Evolutionary conservation across 1,284 basidiomycete species (phyloP).

Genomic region (Sporisorium reilianum): DNA sequence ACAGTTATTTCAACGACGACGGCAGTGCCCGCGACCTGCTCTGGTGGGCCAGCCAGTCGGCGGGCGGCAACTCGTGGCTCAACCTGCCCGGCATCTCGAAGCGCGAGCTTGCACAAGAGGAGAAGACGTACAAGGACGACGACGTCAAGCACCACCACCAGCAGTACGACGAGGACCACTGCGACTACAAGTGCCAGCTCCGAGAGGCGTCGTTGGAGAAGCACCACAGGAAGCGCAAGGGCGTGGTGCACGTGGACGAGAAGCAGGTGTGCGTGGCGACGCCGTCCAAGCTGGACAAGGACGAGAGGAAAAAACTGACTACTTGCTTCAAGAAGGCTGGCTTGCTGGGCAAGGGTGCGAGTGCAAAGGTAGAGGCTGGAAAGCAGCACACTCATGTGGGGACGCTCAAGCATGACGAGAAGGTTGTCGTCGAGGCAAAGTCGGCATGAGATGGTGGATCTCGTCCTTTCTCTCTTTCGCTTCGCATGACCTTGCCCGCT

Average conservation of each 20-base stretch:
- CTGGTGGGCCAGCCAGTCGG: constrained; percentile 27
- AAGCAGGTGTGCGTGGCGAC: constrained; percentile 35
- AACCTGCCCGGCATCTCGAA: constrained; percentile 20
- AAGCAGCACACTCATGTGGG: neutral
- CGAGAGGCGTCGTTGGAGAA: constrained; percentile 38
- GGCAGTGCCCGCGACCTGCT: constrained; percentile 34
- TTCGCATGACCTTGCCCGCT: no score
- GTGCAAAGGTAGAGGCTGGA: neutral
- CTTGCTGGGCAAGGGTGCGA: neutral
- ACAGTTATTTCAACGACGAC: constrained; percentile 59
- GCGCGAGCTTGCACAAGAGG: constrained; percentile 11
- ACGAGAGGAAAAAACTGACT: constrained; percentile 32
- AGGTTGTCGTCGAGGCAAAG: no score
- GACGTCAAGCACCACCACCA: constrained; percentile 4
- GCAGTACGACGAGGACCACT: constrained; percentile 49
- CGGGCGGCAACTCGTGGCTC: constrained; percentile 22
- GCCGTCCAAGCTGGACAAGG: constrained; percentile 31
- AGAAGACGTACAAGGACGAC: constrained; percentile 16
- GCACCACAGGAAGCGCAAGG: constrained; percentile 33
- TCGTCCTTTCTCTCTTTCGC: no score
- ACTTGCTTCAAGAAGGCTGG: constrained; percentile 28
- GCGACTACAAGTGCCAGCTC: constrained; percentile 49
- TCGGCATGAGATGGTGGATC: no score
- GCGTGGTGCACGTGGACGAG: constrained; percentile 35
- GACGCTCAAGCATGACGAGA: neutral